Conservation (phyloP, 2,329 filamentous ascomycete species). For the Epichloe glyceriae region DNA sequence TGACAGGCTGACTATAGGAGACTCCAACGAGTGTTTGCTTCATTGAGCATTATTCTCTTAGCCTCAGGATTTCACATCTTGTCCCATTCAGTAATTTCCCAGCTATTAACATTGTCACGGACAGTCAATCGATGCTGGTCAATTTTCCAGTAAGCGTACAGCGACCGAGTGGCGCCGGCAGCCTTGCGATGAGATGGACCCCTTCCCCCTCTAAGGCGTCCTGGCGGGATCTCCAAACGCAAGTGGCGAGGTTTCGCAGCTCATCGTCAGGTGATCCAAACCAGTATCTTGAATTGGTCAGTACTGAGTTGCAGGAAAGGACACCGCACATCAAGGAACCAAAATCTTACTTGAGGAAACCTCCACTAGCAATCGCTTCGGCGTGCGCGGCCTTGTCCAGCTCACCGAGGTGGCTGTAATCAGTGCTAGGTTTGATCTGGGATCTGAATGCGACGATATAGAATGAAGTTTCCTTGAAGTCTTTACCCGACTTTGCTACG, state of each 20-base stretch:
- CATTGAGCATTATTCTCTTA: neutral
- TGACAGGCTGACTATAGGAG: neutral
- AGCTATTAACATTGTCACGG: conserved; percentile 48
- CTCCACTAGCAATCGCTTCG: conserved; percentile 68
- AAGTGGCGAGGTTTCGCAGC: conserved; percentile 71
- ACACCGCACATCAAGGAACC: neutral
- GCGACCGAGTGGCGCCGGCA: conserved; percentile 49
- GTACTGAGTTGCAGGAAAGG: neutral
- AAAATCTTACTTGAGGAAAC: conserved; percentile 59
- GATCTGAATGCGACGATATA: conserved; percentile 81
- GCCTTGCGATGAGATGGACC: conserved; percentile 51
- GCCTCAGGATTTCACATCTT: neutral
- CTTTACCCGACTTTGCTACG: conserved; percentile 26
- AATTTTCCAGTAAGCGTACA: conserved; percentile 55
- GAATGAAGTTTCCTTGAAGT: conserved; percentile 53
- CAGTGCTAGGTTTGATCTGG: conserved; percentile 51
- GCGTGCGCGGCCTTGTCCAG: conserved; percentile 69
- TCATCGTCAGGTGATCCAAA: conserved; percentile 62
- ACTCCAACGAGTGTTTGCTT: neutral
- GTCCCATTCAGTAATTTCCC: conserved; percentile 49
- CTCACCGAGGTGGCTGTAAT: conserved; percentile 53
- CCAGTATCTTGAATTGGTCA: conserved; percentile 54
- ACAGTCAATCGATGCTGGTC: conserved; percentile 59
- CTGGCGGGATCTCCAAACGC: conserved; percentile 48
- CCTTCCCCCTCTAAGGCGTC: conserved; percentile 47